Base-by-base conservation (phyloP, 176 grass and related monocot species). In the Oryza punctata region DNA sequence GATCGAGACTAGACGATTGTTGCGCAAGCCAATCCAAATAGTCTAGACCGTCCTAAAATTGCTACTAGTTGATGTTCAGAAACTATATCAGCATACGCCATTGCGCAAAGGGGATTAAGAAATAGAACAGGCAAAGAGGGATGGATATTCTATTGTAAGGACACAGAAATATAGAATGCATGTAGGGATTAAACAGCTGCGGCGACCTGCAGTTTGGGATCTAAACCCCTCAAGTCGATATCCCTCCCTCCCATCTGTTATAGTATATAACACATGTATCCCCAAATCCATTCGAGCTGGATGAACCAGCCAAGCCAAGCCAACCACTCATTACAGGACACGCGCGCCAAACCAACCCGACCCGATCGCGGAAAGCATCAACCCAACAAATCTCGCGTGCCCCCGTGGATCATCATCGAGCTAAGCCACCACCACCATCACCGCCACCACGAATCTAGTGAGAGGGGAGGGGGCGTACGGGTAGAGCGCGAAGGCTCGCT, bases 401-500 rank as follows among this genome's bases (percentile, higher is more conserved):
- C 72, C 66, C 7, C 2, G 43, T 37, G 45, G 60, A 77, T 38
- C 78, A 13, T 32, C 33, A 38, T 4, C 6, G 44, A 74, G 32
- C 41, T 47, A 65, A n/a, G 57, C 29, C 14, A 27, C 40, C 60
- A 46, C 5, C 72, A 37, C 63, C 27, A 0, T 19, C 45, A 25
- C 14, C 41, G 63, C 65, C 65, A 76, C 28, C 16, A 5, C 47
- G 13, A 50, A 50, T 50, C 47, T 25, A 44, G 57, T 7, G 57
- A 71, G 23, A 30, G 45, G 12, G 29, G 13, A 8, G 19, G 63
- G 10, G n/a, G n/a, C 79, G 44, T 74, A 98, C 96, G 85, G 80
- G 91, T 99, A 99, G 50, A 99, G 96, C 74, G 96, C 91, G 75
- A 99, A 99, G 77, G 96, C 93, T 40, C 96, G 89, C 85, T 96